Conservation (phyloP, 2,329 filamentous ascomycete species). For the Trematosphaeria pertusa region DNA sequence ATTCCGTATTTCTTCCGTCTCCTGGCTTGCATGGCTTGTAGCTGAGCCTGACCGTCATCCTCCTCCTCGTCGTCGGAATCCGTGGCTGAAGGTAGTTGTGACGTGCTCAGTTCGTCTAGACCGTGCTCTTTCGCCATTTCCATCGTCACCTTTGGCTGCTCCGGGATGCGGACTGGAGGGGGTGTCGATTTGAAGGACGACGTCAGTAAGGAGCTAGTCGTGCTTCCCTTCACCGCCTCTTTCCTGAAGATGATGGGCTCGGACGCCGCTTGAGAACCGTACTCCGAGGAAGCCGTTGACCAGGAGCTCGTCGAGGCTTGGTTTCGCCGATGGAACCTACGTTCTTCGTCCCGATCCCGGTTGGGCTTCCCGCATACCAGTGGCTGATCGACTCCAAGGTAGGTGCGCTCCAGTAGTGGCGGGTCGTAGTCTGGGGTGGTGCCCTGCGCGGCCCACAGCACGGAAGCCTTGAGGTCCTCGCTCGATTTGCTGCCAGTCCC, state of each 20-base stretch:
- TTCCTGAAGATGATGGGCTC: slow-evolving; percentile 16
- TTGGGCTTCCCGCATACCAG: not conserved
- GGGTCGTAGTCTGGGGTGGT: slow-evolving; percentile 18
- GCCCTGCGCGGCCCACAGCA: slow-evolving; percentile 9
- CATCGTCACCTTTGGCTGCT: slow-evolving; percentile 1
- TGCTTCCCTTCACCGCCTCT: slow-evolving; percentile 3
- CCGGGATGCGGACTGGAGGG: not conserved
- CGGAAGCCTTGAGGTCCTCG: slow-evolving; percentile 16
- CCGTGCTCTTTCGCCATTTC: slow-evolving; percentile 12
- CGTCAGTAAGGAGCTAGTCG: slow-evolving; percentile 20
- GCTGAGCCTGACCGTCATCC: no score
- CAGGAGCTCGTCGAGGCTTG: slow-evolving; percentile 6
- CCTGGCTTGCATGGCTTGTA: not conserved
- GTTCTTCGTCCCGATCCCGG: no score
- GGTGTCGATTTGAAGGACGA: slow-evolving; percentile 9
- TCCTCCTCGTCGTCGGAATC: slow-evolving; percentile 10
- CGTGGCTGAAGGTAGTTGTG: slow-evolving; percentile 5
- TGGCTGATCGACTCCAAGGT: slow-evolving; percentile 10
- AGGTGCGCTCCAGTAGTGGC: slow-evolving; percentile 16
- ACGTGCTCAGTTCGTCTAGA: slow-evolving; percentile 4
- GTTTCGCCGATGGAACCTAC: not conserved
- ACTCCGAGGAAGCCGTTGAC: slow-evolving; percentile 3
- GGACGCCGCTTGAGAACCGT: not conserved
- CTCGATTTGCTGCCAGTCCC: slow-evolving; percentile 1
- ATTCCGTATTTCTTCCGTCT: not conserved